Conservation (phyloP, 169 alveolate genomes). For the Plasmodium vinckei region DNA sequence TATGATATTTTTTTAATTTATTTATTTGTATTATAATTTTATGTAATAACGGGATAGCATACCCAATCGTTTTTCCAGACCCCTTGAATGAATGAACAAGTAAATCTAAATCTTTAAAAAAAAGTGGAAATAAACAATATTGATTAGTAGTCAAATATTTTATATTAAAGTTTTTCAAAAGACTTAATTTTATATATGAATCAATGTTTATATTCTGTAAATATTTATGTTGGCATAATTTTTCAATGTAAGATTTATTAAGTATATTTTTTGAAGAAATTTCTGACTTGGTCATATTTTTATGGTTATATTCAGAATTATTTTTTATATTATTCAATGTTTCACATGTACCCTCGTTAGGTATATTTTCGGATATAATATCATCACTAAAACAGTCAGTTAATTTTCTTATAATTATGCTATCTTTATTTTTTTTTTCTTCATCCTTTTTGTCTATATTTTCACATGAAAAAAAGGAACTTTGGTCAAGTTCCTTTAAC, state of each 20-base stretch:
- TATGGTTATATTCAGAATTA: not conserved
- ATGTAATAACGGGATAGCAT: conserved; percentile 30
- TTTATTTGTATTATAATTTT: conserved; percentile 56
- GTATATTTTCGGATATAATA: not conserved
- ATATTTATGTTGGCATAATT: conserved; percentile 2
- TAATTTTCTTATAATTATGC: not conserved
- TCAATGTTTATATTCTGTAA: conserved; percentile 23
- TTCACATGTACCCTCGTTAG: too few species aligned
- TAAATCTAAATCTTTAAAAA: conserved; percentile 58
- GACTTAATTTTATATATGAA: conserved; percentile 56
- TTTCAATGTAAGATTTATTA: not conserved
- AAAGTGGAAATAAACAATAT: conserved; percentile 54
- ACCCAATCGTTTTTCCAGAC: conserved; percentile 51
- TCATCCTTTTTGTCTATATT: not conserved
- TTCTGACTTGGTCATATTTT: not conserved
- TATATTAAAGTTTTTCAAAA: conserved; percentile 44
- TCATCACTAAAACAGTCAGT: not conserved
- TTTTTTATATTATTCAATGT: not conserved
- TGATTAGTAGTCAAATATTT: conserved; percentile 61
- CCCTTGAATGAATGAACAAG: conserved; percentile 51
- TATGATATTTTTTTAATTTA: conserved; percentile 20
- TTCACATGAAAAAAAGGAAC: not conserved
- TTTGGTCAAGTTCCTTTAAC: not conserved
- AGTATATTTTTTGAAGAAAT: not conserved
- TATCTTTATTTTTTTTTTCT: not conserved